These are phyloP conservation scores for Lactuca saligna DNA, from an alignment of 129 eudicot species.

Conservation along the genomic window DNA sequence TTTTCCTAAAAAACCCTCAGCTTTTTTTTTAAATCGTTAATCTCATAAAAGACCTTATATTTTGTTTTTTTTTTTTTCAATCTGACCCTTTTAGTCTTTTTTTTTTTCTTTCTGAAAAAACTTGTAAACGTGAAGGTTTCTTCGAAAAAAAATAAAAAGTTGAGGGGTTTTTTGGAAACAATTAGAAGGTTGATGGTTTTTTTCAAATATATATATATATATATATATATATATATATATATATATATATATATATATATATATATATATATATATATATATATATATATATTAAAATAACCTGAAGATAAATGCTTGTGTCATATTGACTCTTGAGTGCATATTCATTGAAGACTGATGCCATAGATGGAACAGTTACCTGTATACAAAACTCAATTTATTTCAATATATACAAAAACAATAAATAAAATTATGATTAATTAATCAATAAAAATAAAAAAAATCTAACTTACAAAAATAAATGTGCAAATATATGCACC, in stretches of 20 bases:
- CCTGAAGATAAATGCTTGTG: slow-evolving; percentile 65
- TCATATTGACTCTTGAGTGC: slow-evolving; percentile 80
- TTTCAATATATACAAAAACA: not conserved
- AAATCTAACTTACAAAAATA: slow-evolving; percentile 2
- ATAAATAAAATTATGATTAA: not conserved
- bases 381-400: slow-evolving; percentile 35
- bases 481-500: slow-evolving; percentile 56
- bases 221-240: no score
- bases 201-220: no score
- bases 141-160: slow-evolving; percentile 7
- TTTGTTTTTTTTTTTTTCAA: no score
- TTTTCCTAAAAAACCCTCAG: no score
- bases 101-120: no score
- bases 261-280: no score
- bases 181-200: slow-evolving; percentile 7
- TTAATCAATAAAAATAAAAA: not conserved
- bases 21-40: no score
- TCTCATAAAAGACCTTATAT: no score
- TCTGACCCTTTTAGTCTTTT: no score
- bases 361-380: slow-evolving; percentile 98
- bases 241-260: no score
- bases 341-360: slow-evolving; percentile 96
- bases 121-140: not conserved
- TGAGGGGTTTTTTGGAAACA: no score
- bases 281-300: slow-evolving; percentile 25